phyloP scores from a whole-genome alignment of 805 yeast species.

The Cyberlindnera americana region DNA sequence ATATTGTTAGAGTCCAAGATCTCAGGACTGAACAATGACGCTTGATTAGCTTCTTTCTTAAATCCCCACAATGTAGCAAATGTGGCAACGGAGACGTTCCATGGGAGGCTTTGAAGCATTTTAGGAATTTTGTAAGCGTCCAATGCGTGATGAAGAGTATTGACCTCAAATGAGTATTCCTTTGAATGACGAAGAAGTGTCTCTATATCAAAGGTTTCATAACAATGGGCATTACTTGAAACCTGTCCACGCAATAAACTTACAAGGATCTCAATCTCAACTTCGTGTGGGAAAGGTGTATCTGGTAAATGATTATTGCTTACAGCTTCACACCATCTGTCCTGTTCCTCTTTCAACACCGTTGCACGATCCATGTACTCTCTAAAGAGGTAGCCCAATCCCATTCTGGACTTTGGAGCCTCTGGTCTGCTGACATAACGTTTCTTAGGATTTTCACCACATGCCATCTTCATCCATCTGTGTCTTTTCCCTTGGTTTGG shows the following conservation, averaged over 20 bases:
- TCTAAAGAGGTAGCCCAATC: slow-evolving; percentile 10
- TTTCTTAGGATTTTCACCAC: slow-evolving; percentile 12
- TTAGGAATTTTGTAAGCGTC: slow-evolving; percentile 8
- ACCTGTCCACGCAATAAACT: slow-evolving; percentile 8
- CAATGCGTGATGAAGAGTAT: slow-evolving; percentile 8
- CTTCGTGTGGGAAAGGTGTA: slow-evolving; percentile 6
- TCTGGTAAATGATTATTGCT: slow-evolving; percentile 1
- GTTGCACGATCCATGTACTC: slow-evolving; percentile 12
- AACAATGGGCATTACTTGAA: slow-evolving; percentile 10
- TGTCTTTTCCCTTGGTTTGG: slow-evolving; percentile 8
- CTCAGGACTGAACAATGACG: slow-evolving; percentile 9
- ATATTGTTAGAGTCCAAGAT: slow-evolving; percentile 3
- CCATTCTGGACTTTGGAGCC: slow-evolving; percentile 13
- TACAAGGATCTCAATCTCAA: slow-evolving; percentile 11
- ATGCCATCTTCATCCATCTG: slow-evolving; percentile 14
- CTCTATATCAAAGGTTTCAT: slow-evolving; percentile 11
- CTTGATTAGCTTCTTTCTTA: slow-evolving; percentile 11
- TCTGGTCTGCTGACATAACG: slow-evolving; percentile 8
- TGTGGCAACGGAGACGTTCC: slow-evolving; percentile 10
- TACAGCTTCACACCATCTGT: slow-evolving; percentile 8
- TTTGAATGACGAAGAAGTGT: slow-evolving; percentile 8
- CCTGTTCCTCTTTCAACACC: slow-evolving; percentile 6
- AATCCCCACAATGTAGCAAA: slow-evolving; percentile 11
- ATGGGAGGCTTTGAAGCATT: slow-evolving; percentile 7
- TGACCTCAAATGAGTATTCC: slow-evolving; percentile 9